Evolutionary conservation across 495 filamentous ascomycete genomes (phyloP), one percentile per base, ranked within the genome.

Genomic region (Pseudomonodictys pantanalensis): DNA sequence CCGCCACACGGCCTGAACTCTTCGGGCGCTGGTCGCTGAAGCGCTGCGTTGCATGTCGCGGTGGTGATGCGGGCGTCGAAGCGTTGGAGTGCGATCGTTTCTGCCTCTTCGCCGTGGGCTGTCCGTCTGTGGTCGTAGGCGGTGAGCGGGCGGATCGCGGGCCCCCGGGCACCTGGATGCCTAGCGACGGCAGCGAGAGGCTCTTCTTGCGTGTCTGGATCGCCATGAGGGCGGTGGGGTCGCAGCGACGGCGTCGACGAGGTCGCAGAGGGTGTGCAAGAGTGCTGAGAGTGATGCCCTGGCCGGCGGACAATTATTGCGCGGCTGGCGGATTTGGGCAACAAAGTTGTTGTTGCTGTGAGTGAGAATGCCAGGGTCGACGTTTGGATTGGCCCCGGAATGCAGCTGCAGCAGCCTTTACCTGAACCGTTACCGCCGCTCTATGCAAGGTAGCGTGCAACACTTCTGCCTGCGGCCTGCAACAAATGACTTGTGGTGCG

Each of bases 201-300:
- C 91, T 96, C 78, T 97, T 98, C 74, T 93, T 86, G 75, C 93
- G 88, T 60, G 93, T 98, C 75, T 98, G 96, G 82, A 97, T 97
- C 62, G 91, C 90, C 91, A 95, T 96, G 59, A 41, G 24, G 51
- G 22, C 2, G 12, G 22, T 28, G 42, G 20, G 42, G 42, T 48
- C 44, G 44, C 54, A 57, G n/a, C n/a, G n/a, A n/a, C n/a, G n/a
- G 46, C 46, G 18, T 15, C 22, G 38, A 10, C 23, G 47, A 35
- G 9, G 42, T 48, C 41, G 43, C 48, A 39, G 25, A n/a, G 12
- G 30, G 20, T 20, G 26, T n/a, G 47, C 50, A 48, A 52, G 2
- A 29, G 39, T 12, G 48, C 32, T 30, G 41, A 22, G 24, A 43
- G 41, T n/a, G 11, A 7, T 23, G 15, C 20, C 35, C 15, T 35